Percentiles rank a stretch among this genome's conserved stretches.
Evolutionary conservation across 2,329 filamentous ascomycete genomes (phyloP).

Genomic region (Harringtonia aguacate): DNA sequence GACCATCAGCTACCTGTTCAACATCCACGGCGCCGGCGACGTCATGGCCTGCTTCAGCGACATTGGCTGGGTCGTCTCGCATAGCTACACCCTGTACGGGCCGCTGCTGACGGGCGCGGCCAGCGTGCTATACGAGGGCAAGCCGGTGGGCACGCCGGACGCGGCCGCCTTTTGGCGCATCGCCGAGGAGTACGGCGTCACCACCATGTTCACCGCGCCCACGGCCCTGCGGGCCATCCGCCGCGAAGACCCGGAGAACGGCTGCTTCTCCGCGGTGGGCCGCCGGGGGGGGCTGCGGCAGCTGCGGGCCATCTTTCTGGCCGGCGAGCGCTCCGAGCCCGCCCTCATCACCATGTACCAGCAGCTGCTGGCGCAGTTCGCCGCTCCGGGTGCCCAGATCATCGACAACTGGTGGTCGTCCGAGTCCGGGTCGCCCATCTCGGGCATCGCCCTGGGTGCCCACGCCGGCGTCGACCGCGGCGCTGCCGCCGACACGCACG

Average conservation of each 20-base stretch:
- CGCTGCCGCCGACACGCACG: conserved; percentile 25
- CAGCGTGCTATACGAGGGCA: conserved; percentile 87
- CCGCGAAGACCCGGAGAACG: conserved; percentile 71
- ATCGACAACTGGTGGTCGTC: conserved; percentile 54
- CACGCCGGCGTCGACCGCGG: conserved; percentile 44
- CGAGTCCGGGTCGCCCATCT: conserved; percentile 48
- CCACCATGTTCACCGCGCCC: conserved; percentile 75
- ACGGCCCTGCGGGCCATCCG: conserved; percentile 81
- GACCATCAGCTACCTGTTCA: conserved; percentile 74
- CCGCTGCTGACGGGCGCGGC: conserved; percentile 77
- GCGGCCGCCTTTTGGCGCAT: conserved; percentile 84
- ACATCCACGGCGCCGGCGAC: conserved; percentile 72
- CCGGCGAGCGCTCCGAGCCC: conserved; percentile 82
- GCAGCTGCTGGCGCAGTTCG: conserved; percentile 55
- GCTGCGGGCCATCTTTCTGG: conserved; percentile 69
- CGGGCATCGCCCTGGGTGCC: conserved; percentile 43
- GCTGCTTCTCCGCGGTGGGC: conserved; percentile 52
- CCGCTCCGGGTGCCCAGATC: conserved; percentile 47
- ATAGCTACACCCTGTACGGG: conserved; percentile 75
- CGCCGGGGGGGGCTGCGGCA: conserved; percentile 58
- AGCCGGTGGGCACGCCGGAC: conserved; percentile 80
- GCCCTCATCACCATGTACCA: conserved; percentile 77
- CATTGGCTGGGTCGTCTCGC: conserved; percentile 83
- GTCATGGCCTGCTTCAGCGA: conserved; percentile 50
- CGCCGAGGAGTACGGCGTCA: conserved; percentile 75